phyloP scores from a whole-genome alignment of 371 early-diverging fungal genomes.

The Haplosporangium sp. region DNA sequence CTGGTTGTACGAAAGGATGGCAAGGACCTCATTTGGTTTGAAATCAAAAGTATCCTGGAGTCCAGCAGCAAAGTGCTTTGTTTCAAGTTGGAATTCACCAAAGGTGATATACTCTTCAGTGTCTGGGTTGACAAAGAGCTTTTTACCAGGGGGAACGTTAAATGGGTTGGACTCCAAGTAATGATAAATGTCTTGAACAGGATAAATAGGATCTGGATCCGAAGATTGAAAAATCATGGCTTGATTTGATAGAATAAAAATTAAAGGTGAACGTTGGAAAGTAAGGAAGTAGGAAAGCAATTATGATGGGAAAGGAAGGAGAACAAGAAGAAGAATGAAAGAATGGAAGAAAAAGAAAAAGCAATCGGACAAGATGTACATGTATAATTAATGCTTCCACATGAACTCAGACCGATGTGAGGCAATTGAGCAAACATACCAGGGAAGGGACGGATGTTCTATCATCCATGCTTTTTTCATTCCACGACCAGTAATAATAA shows the following conservation, averaged over 20 bases:
- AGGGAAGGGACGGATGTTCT: not conserved
- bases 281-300: not conserved
- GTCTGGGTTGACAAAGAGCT: conserved; percentile 68
- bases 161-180: conserved; percentile 65
- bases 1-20: conserved; percentile 79
- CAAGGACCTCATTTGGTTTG: conserved; percentile 74
- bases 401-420: not conserved
- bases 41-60: conserved; percentile 68
- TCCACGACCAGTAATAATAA: not conserved
- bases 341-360: not conserved
- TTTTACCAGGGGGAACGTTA: conserved; percentile 57
- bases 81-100: conserved; percentile 66
- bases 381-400: not conserved
- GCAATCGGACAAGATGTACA: no score
- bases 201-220: conserved; percentile 65
- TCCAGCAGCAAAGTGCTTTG: conserved; percentile 78
- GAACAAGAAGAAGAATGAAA: not conserved
- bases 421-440: not conserved
- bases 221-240: conserved; percentile 62
- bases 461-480: not conserved
- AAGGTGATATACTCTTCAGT: conserved; percentile 70
- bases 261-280: no score
- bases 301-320: conserved; percentile 4
- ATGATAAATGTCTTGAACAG: conserved; percentile 74
- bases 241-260: not conserved